Percentiles rank a stretch among this genome's conserved stretches.
phyloP scores from a whole-genome alignment of 169 alveolate genomes.

The Eimeria sp. region DNA sequence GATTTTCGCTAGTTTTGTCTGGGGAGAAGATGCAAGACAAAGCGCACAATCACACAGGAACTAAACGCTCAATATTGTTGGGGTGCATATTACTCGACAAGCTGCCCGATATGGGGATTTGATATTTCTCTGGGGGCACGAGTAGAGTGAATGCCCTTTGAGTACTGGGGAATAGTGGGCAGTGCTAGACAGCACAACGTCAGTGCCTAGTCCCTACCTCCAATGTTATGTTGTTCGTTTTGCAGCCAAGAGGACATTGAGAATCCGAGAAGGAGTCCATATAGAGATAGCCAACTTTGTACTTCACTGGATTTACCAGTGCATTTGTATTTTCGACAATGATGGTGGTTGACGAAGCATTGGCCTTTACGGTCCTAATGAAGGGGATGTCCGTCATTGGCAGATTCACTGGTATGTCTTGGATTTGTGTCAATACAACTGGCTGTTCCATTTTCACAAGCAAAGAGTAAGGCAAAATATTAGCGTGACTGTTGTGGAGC shows the following conservation, averaged over 20 bases:
- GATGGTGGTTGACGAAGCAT: constrained; percentile 17
- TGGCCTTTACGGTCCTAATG: neutral
- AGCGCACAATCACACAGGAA: neutral
- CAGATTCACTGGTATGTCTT: constrained; percentile 29
- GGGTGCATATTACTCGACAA: neutral
- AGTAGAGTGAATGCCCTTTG: neutral
- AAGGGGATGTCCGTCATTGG: constrained; percentile 16
- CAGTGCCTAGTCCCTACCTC: constrained; percentile 45
- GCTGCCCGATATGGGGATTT: neutral
- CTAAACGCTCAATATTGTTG: neutral
- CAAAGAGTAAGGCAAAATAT: neutral
- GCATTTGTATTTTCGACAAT: constrained; percentile 1
- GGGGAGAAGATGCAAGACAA: neutral
- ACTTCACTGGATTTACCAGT: neutral
- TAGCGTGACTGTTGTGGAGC: neutral
- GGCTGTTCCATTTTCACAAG: constrained; percentile 35
- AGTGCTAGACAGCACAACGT: too few species aligned
- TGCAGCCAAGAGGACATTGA: constrained; percentile 51
- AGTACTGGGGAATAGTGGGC: neutral
- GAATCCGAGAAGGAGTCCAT: constrained; percentile 33
- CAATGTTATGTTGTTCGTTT: constrained; percentile 43
- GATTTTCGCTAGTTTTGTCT: neutral
- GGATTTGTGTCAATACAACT: constrained; percentile 39
- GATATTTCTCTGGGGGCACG: neutral
- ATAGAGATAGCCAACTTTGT: constrained; percentile 38